phyloP scores from a whole-genome alignment of 345 rosid genomes.

The Trapa incisa region DNA sequence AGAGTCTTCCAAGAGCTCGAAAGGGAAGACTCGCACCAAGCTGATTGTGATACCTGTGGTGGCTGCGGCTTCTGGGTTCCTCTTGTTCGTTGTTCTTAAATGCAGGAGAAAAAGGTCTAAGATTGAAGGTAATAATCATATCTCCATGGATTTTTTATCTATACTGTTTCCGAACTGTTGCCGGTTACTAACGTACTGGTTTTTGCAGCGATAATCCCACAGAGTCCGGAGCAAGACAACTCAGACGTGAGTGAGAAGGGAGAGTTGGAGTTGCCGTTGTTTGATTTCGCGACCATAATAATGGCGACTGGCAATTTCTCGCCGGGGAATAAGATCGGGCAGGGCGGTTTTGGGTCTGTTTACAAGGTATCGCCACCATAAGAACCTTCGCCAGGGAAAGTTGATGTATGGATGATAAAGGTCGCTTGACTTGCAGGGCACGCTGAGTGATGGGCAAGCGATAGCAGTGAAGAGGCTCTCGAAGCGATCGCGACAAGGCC shows the following conservation, averaged over 20 bases:
- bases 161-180: neutral
- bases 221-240: constrained; percentile 7
- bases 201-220: constrained; percentile 9
- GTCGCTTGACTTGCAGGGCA: constrained; percentile 15
- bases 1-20: constrained; percentile 5
- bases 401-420: neutral
- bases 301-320: constrained; percentile 23
- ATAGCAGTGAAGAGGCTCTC: constrained; percentile 32
- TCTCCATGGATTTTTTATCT: neutral
- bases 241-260: constrained; percentile 10
- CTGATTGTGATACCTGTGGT: constrained; percentile 13
- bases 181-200: neutral
- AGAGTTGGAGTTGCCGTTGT: constrained; percentile 21
- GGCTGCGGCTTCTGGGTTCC: constrained; percentile 7
- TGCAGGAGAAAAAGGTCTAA: constrained; percentile 9
- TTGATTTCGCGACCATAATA: constrained; percentile 17
- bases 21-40: constrained; percentile 7
- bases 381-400: neutral
- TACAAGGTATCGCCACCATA: constrained; percentile 18
- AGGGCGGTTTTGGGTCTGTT: constrained; percentile 33
- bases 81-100: constrained; percentile 5
- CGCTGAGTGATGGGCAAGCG: constrained; percentile 18
- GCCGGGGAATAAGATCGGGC: constrained; percentile 18
- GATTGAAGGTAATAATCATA: constrained; percentile 1
- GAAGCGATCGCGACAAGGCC: constrained; percentile 21